Base-by-base conservation (phyloP, 2,329 filamentous ascomycete species). In the Dactylellina haptotyla region DNA sequence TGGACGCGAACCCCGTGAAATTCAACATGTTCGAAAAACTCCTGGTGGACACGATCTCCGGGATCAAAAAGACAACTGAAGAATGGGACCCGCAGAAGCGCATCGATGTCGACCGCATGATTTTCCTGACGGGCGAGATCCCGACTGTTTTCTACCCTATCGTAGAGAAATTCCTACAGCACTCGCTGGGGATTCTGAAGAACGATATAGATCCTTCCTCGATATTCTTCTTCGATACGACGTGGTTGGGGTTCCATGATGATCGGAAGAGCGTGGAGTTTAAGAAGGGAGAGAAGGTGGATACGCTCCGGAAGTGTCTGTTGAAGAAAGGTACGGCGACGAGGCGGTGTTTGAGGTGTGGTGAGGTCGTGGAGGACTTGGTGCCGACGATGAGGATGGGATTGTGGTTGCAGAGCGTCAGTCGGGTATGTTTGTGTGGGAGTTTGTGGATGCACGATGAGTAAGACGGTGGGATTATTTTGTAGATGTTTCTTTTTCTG, bases 351-450 rank as follows among this genome's bases (percentile, higher is more conserved):
- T 76, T 77, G 20, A 67, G 77, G 65, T 78, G 77, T 30, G 77
- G 77, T 34, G 75, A 76, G 37, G 75, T 78, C 3, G 76, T 76
- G 23, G 77, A 78, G 67, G 77, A 78, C 57, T 75, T 78, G 23
- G 78, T 78, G n/a, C 76, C 81, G 14, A 80, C 80, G 0, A 80
- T 81, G 64, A 76, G 73, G 41, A 75, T 65, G 30, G 77, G 74
- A 28, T 62, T 76, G 43, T 77, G 77, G 73, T 59, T 79, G 75
- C 65, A 73, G 32, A 75, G 50, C 14, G 75, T 79, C 59, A 75
- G 78, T 67, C 65, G 78, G 43, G 76, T 77, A 75, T 80, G 79
- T 70, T 74, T 79, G 57, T 80, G 79, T 73, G 79, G 79, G 25
- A 78, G 77, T 23, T 67, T 78, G 67, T 79, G 79, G 79, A 79